phyloP scores from a whole-genome alignment of 1,139 yeast species.

The Yamadazyma kanchanaburiensis region DNA sequence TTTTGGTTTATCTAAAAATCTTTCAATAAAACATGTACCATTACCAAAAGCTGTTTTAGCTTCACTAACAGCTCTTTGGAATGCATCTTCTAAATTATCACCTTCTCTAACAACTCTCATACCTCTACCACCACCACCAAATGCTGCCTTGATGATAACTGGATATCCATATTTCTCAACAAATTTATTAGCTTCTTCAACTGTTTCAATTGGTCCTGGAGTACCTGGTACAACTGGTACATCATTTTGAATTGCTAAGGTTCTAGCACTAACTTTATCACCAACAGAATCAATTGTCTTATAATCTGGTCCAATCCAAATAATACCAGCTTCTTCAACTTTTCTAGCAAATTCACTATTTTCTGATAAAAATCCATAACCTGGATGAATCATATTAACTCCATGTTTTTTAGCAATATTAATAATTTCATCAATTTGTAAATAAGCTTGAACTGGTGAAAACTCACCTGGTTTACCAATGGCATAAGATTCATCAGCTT shows the following conservation, averaged over 20 bases:
- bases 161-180: slow-evolving; percentile 88
- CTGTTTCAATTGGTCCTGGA: slow-evolving; percentile 88
- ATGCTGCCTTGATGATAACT: slow-evolving; percentile 97
- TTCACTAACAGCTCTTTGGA: slow-evolving; percentile 90
- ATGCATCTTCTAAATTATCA: slow-evolving; percentile 89
- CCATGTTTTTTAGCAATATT: slow-evolving; percentile 81
- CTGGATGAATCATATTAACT: slow-evolving; percentile 98
- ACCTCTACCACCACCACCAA: slow-evolving; percentile 99
- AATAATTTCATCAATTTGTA: slow-evolving; percentile 94
- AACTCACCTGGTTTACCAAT: slow-evolving; percentile 88
- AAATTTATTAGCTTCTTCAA: slow-evolving; percentile 74
- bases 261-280: slow-evolving; percentile 94
- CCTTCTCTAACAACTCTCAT: slow-evolving; percentile 99
- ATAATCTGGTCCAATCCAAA: slow-evolving; percentile 95
- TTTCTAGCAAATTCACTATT: slow-evolving; percentile 92
- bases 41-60: slow-evolving; percentile 95
- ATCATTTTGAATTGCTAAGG: slow-evolving; percentile 71
- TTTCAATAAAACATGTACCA: slow-evolving; percentile 96
- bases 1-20: slow-evolving; percentile 92
- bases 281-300: slow-evolving; percentile 94
- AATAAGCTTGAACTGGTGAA: slow-evolving; percentile 94
- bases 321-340: slow-evolving; percentile 87
- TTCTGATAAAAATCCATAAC: slow-evolving; percentile 94
- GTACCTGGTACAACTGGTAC: slow-evolving; percentile 99
- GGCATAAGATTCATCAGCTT: slow-evolving; percentile 90